These are phyloP conservation scores for Recurvomyces mirabilis DNA, from an alignment of 495 filamentous ascomycete genomes.

Conservation along the genomic window DNA sequence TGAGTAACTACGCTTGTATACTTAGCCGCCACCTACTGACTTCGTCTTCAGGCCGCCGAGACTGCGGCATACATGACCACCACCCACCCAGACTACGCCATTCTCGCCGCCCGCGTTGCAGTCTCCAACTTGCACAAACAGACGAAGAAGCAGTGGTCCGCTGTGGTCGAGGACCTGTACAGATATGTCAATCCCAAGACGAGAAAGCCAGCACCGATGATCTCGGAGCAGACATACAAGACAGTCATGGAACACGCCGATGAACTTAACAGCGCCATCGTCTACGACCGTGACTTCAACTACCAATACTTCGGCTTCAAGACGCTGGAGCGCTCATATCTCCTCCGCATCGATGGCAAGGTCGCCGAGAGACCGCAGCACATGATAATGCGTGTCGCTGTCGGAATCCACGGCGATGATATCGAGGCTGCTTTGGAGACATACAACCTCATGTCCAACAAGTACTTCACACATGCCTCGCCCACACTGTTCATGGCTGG, in stretches of 20 bases:
- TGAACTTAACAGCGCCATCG: constrained; percentile 94
- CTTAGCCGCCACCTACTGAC: background rate
- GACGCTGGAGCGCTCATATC: constrained; percentile 93
- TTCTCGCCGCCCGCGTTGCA: constrained; percentile 94
- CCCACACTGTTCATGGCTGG: constrained; percentile 97
- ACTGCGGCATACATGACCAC: constrained; percentile 99
- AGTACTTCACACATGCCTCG: constrained; percentile 95
- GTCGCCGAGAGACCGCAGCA: constrained; percentile 95
- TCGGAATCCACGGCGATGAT: constrained; percentile 90
- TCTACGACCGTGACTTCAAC: constrained; percentile 98
- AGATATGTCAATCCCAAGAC: constrained; percentile 97
- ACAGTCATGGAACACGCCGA: constrained; percentile 89
- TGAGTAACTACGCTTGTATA: constrained; percentile 50
- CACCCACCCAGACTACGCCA: constrained; percentile 97
- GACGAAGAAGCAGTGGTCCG: constrained; percentile 98
- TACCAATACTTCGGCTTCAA: constrained; percentile 99
- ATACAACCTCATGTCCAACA: constrained; percentile 95
- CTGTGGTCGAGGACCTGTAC: constrained; percentile 85
- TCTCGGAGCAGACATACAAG: constrained; percentile 76
- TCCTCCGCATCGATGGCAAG: constrained; percentile 83
- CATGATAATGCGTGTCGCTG: constrained; percentile 97
- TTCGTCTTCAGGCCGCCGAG: constrained; percentile 67
- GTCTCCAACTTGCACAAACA: constrained; percentile 99
- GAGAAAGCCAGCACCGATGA: constrained; percentile 75
- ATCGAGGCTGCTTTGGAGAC: constrained; percentile 91